Evolutionary conservation across 2,329 filamentous ascomycete species (phyloP).

Genomic region (Dactylellina cionopaga): DNA sequence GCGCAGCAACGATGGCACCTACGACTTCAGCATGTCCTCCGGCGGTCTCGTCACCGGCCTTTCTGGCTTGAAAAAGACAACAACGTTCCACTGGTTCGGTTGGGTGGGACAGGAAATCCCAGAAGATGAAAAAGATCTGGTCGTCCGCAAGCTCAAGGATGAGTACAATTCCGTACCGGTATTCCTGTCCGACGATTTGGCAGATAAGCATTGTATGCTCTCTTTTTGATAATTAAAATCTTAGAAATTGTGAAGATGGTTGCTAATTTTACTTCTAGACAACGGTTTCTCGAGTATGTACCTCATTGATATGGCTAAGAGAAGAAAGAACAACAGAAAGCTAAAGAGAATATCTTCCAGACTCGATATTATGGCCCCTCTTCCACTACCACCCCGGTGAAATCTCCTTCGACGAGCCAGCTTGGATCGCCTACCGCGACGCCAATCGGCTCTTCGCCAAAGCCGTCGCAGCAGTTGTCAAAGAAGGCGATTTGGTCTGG

Average conservation of each 20-base stretch:
- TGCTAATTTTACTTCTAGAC: conserved; percentile 62
- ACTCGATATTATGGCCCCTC: conserved; percentile 97
- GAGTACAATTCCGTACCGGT: conserved; percentile 91
- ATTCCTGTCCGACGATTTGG: conserved; percentile 91
- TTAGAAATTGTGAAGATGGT: background rate
- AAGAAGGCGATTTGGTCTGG: conserved; percentile 96
- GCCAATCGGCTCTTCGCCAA: conserved; percentile 93
- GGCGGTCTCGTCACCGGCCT: conserved; percentile 93
- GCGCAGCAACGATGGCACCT: conserved; percentile 87
- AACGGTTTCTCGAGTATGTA: conserved; percentile 93
- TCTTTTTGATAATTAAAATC: background rate
- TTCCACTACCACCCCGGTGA: conserved; percentile 99
- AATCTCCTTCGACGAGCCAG: conserved; percentile 95
- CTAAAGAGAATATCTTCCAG: conserved; percentile 58
- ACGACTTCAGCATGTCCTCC: conserved; percentile 95
- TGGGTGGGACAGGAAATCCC: conserved; percentile 95
- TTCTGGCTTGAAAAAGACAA: conserved; percentile 89
- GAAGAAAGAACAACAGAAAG: background rate
- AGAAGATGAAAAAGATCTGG: conserved; percentile 77
- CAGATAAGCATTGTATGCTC: conserved; percentile 77
- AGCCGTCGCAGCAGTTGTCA: conserved; percentile 83
- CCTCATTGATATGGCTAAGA: no score
- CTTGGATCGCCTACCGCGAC: conserved; percentile 91
- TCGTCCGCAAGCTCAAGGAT: conserved; percentile 81
- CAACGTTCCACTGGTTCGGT: conserved; percentile 97